phyloP scores from a whole-genome alignment of 2,329 filamentous ascomycete species.

The Xylariaceae sp. region DNA sequence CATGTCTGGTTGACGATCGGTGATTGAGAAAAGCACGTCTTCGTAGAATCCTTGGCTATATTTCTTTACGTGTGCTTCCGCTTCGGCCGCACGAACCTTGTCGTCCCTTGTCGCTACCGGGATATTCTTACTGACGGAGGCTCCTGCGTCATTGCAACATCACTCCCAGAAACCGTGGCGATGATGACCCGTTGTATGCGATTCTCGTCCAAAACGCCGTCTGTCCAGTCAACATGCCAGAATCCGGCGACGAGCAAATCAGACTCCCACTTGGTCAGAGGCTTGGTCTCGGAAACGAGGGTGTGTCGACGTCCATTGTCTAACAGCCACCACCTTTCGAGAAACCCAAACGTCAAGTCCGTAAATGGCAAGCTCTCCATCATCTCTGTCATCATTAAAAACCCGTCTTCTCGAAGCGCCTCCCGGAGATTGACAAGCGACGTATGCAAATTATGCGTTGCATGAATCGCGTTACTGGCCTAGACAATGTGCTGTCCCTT shows the following conservation, averaged over 20 bases:
- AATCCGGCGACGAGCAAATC: conserved; percentile 28
- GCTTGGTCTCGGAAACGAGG: conserved; percentile 11
- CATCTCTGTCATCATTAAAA: conserved; percentile 36
- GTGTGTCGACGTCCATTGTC: conserved; percentile 31
- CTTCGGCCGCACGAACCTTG: too few species aligned
- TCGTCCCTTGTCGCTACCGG: too few species aligned
- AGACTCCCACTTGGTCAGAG: too few species aligned
- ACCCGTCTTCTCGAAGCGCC: conserved; percentile 32
- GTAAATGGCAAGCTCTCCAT: conserved; percentile 30
- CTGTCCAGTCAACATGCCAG: conserved; percentile 31
- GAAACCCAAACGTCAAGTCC: conserved; percentile 36
- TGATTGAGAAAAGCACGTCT: too few species aligned
- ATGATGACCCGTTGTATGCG: conserved; percentile 29
- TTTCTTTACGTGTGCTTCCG: conserved; percentile 5
- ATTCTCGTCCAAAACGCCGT: conserved; percentile 26
- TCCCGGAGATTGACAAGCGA: conserved; percentile 29
- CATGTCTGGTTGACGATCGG: too few species aligned
- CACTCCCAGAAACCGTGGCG: conserved; percentile 24
- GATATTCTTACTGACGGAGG: too few species aligned
- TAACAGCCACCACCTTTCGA: conserved; percentile 41
- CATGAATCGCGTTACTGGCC: conserved; percentile 35
- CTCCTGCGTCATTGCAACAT: conserved; percentile 5
- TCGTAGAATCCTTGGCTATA: conserved; percentile 6
- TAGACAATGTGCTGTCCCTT: conserved; percentile 32
- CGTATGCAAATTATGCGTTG: conserved; percentile 28